phyloP scores from a whole-genome alignment of 331 rosid genomes.

The Acacia concinna region DNA sequence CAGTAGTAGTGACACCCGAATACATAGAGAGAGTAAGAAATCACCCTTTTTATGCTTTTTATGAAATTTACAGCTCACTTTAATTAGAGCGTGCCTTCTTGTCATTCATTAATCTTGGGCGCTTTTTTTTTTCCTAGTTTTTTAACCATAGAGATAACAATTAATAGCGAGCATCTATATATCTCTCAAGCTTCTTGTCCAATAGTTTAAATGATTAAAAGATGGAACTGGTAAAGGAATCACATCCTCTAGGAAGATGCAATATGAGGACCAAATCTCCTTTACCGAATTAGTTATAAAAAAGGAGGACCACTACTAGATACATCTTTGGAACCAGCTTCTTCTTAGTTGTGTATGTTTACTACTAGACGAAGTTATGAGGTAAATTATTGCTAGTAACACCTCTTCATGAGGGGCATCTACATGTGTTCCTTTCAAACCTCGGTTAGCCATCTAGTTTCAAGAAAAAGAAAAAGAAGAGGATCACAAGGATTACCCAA shows the following conservation, averaged over 20 bases:
- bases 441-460: no score
- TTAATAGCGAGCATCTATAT: neutral
- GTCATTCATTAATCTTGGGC: neutral
- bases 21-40: slow-evolving; percentile 3
- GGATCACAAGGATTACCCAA: neutral
- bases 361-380: no score
- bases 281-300: neutral
- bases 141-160: neutral
- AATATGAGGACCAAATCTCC: neutral
- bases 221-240: neutral
- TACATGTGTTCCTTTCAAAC: no score
- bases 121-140: neutral
- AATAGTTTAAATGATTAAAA: neutral
- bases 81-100: neutral
- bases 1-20: slow-evolving; percentile 19
- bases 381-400: no score
- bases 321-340: no score
- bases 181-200: neutral
- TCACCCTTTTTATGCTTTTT: slow-evolving; percentile 27
- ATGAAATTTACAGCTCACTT: slow-evolving; percentile 33
- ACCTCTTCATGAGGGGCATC: no score
- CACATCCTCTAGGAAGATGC: neutral
- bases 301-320: neutral
- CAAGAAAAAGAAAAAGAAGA: no score
- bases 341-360: no score